phyloP scores from a whole-genome alignment of 2,329 filamentous ascomycete species.

The Drechslerella dactyloides region DNA sequence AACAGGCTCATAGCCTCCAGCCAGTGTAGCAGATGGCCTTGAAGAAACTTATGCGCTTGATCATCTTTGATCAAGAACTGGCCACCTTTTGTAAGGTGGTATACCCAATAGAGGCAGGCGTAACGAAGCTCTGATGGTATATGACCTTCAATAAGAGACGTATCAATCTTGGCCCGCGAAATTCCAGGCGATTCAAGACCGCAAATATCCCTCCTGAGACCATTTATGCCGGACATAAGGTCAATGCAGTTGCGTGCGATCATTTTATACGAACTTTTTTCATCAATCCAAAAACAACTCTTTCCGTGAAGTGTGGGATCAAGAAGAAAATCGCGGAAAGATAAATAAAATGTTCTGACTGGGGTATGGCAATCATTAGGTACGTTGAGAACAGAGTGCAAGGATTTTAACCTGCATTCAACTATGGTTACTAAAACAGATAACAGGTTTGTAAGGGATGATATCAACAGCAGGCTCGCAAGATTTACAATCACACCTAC shows the following conservation, averaged over 20 bases:
- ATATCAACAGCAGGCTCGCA: slow-evolving; percentile 2
- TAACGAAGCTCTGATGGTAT: slow-evolving; percentile 57
- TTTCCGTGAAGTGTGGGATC: not conserved
- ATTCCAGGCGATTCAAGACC: slow-evolving; percentile 35
- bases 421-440: slow-evolving; percentile 6
- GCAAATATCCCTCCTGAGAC: slow-evolving; percentile 56
- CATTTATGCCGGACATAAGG: slow-evolving; percentile 55
- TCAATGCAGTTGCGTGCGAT: slow-evolving; percentile 52
- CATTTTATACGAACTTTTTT: not conserved
- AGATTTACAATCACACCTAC: slow-evolving; percentile 2
- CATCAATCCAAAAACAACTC: slow-evolving; percentile 17
- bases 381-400: slow-evolving; percentile 14
- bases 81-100: slow-evolving; percentile 55
- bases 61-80: slow-evolving; percentile 55
- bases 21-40: slow-evolving; percentile 57
- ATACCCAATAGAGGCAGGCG: slow-evolving; percentile 57
- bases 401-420: not conserved
- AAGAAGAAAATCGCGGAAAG: slow-evolving; percentile 23
- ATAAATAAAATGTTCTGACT: slow-evolving; percentile 4
- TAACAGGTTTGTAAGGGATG: not conserved
- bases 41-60: slow-evolving; percentile 56
- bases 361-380: not conserved
- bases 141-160: slow-evolving; percentile 51
- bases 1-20: slow-evolving; percentile 57
- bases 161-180: slow-evolving; percentile 46